Evolutionary conservation across 768 basidiomycete species (phyloP).

Genomic region (Boletus sensibilis): DNA sequence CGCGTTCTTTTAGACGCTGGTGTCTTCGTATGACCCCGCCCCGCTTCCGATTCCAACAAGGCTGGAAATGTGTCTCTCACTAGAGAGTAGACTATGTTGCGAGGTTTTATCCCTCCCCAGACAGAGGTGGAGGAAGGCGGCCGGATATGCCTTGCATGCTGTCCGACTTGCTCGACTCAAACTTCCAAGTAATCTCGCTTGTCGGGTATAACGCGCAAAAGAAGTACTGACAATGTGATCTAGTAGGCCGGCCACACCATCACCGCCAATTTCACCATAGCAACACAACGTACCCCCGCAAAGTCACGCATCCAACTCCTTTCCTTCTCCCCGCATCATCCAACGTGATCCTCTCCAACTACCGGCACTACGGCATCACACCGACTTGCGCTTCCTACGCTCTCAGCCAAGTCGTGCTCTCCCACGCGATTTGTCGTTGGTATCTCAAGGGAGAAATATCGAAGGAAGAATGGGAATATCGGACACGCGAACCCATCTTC

Average conservation of each 20-base stretch:
- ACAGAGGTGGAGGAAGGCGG: slow-evolving; percentile 46
- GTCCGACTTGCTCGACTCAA: slow-evolving; percentile 33
- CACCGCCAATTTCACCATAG: slow-evolving; percentile 38
- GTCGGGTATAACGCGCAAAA: neutral
- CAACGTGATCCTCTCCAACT: slow-evolving; percentile 34
- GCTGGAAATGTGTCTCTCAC: slow-evolving; percentile 40
- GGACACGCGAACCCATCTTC: slow-evolving; percentile 49
- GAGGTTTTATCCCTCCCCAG: slow-evolving; percentile 32
- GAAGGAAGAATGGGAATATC: slow-evolving; percentile 49
- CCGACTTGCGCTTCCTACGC: slow-evolving; percentile 50
- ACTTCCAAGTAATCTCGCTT: slow-evolving; percentile 35
- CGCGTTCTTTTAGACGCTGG: slow-evolving; percentile 43
- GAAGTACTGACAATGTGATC: neutral
- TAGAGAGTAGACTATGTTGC: slow-evolving; percentile 38
- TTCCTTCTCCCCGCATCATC: slow-evolving; percentile 33
- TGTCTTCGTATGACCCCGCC: slow-evolving; percentile 7
- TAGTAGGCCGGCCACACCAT: slow-evolving; percentile 58
- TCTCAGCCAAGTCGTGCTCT: slow-evolving; percentile 50
- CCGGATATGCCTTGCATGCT: slow-evolving; percentile 38
- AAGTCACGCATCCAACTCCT: slow-evolving; percentile 16
- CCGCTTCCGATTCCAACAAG: slow-evolving; percentile 33
- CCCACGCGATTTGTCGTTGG: slow-evolving; percentile 43
- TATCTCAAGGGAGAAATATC: slow-evolving; percentile 46
- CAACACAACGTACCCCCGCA: slow-evolving; percentile 35
- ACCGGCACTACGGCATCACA: slow-evolving; percentile 42